Conservation (phyloP, 192 early-diverging fungal species). For the Pilobolus umbonatus region DNA sequence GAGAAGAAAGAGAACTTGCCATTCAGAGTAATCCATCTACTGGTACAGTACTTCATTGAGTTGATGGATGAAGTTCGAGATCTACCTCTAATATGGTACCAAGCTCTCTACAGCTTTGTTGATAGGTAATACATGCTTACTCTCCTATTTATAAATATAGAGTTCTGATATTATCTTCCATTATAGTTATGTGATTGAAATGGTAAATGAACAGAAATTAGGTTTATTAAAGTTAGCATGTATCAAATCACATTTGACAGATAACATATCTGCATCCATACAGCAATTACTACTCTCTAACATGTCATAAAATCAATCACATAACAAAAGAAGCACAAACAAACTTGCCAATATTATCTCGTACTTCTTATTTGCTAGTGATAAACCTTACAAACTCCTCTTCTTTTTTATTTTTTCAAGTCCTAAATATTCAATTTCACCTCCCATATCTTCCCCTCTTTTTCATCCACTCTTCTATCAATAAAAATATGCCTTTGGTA, state of each 20-base stretch:
- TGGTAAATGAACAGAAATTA: not conserved
- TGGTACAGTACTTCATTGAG: not conserved
- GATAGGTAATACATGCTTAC: not conserved
- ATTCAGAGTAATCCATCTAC: slow-evolving; percentile 1
- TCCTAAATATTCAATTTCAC: not conserved
- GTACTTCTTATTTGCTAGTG: not conserved
- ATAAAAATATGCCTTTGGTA: slow-evolving; percentile 35
- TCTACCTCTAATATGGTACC: slow-evolving; percentile 8
- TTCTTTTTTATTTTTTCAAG: not conserved
- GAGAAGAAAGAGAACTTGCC: slow-evolving; percentile 7
- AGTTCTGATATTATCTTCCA: not conserved
- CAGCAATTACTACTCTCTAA: no score
- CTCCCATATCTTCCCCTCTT: not conserved
- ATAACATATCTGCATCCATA: not conserved
- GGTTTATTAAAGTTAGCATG: not conserved
- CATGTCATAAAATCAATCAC: no score
- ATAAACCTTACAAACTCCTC: not conserved
- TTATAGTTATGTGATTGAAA: not conserved
- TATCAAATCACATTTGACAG: not conserved
- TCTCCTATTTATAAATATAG: not conserved
- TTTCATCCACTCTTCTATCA: not conserved
- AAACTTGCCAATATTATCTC: not conserved
- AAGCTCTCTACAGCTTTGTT: slow-evolving; percentile 4
- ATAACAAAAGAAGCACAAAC: not conserved
- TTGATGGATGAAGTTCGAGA: not conserved